Evolutionary conservation across 495 filamentous ascomycete genomes (phyloP), one percentile per base, ranked within the genome.

Genomic region (Hypomontagnella submonticulosa): DNA sequence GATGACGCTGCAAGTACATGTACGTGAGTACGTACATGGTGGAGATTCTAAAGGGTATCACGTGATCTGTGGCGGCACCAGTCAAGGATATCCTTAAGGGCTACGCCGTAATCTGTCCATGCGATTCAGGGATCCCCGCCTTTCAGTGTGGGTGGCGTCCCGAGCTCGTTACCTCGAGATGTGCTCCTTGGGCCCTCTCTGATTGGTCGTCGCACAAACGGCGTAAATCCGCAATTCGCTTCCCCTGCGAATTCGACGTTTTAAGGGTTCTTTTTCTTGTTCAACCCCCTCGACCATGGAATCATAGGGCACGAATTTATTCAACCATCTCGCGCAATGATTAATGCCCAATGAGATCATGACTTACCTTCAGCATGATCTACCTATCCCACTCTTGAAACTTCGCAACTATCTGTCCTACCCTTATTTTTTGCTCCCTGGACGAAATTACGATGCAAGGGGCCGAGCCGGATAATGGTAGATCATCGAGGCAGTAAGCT

Each of bases 101-200:
- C 13, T 57, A 30, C 38, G 13, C 30, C 27, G 30, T 37, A 48
- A 18, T 32, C 32, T 27, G 19, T 43, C 53, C 58, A 62, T 62
- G 58, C 20, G 53, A 16, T 5, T 59, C 65, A 63, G 40, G 65
- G 65, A 38, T 62, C 65, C 65, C 59, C 59, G 48, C 65, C 57
- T 63, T 63, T 54, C 15, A 7, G 47, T 18, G 11, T 10, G 47
- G 27, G 32, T 50, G 13, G 30, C 33, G 10, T 50, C 33, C 33
- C 27, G 27, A 27, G 23, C 23, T 27, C 23, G 23, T 27, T 27
- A 27, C 6, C 40, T 30, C 15, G 50, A 37, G 30, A 48, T 37
- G 32, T 19, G 13, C 32, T 36, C 8, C 23, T 16, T 27, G 23
- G 37, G 18, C 19, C 27, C 3, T 41, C 36, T 18, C 27, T 68